Evolutionary conservation across 768 basidiomycete species (phyloP), one percentile per base, ranked within the genome.

Genomic region (Russula foetens): DNA sequence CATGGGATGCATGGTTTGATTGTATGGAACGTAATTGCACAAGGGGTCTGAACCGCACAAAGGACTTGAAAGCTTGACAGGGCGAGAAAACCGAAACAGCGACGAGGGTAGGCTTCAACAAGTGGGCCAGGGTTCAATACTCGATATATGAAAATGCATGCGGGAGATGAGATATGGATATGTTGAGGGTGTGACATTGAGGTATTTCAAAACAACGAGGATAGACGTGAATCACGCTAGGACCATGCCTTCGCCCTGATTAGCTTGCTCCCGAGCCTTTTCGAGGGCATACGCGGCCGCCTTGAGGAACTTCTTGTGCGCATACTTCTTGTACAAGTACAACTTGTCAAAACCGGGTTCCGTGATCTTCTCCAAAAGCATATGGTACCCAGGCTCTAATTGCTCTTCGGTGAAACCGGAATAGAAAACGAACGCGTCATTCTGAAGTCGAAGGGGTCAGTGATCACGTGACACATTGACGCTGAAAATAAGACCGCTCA

Each of bases 261-360:
- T 29, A 29, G 59, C 26, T 47, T 64, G 78, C 43, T 71, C 74
- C 66, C 76, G 81, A 46, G 88, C 86, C 86, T 86, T 89, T 58
- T 87, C 81, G 69, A 88, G 79, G 45, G 89, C 89, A 69, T 84
- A 91, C 41, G 81, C 72, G 21, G 88, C 86, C 31, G 89, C 96
- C 74, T 96, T 92, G 71, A 98, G 84, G 82, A 97, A 98, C 75
- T 93, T 95, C 85, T 95, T 97, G 80, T 90, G 83, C 47, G 92
- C 85, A 73, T 98, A 99, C 77, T 99, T 98, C 79, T 89, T 89
- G 83, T 84, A 95, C 41, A 94, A 87, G 74, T 93, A 92, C 67
- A 87, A 84, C 52, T 83, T 78, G n/a, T 83, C 77, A 73, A 98
- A 98, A 66, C 84, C 83, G 7, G 81, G 75, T 65, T 92, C 90